Evolutionary conservation across 2,329 filamentous ascomycete species (phyloP).

Genomic region (Colletotrichum sp.): DNA sequence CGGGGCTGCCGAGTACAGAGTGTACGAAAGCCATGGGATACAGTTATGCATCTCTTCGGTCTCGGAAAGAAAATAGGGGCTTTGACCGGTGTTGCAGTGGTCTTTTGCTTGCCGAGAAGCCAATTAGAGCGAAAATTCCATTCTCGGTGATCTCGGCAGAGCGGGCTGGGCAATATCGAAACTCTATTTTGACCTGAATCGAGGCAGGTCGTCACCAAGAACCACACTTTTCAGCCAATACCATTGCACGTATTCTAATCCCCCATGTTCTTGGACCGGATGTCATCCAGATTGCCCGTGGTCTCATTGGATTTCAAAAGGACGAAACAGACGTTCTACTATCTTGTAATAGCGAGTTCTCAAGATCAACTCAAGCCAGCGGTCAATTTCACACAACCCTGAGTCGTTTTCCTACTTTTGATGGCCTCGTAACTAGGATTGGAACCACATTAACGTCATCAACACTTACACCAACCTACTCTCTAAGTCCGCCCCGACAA

Average conservation of each 20-base stretch:
- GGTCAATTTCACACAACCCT: too few relatives aligned
- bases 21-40: background rate
- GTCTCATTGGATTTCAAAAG: background rate
- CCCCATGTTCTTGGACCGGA: background rate
- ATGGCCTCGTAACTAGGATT: too few relatives aligned
- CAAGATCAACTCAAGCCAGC: background rate
- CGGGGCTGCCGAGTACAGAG: background rate
- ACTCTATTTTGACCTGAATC: background rate
- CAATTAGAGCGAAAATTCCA: background rate
- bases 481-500: background rate
- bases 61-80: background rate
- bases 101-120: background rate
- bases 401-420: too few relatives aligned
- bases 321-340: background rate
- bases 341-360: background rate
- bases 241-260: background rate
- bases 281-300: background rate
- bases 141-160: background rate
- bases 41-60: background rate
- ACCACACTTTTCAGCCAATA: background rate
- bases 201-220: background rate
- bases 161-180: background rate
- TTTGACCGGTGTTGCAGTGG: background rate
- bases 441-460: too few relatives aligned
- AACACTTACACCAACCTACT: background rate